Evolutionary conservation across 495 filamentous ascomycete genomes (phyloP).

Genomic region (Daldinia loculata): DNA sequence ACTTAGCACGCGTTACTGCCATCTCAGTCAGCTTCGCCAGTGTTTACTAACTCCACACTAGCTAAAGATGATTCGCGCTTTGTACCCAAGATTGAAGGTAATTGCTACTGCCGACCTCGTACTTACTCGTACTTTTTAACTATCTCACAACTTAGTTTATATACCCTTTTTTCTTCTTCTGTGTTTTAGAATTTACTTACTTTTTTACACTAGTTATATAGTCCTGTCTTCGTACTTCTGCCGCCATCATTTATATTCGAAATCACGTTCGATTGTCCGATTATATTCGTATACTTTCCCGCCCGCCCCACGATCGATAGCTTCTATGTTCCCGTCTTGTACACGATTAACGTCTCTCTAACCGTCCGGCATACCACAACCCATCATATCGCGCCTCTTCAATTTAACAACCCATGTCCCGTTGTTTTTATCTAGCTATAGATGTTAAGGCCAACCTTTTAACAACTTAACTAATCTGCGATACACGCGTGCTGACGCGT

Average conservation of each 20-base stretch:
- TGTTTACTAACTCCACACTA: conserved; percentile 35
- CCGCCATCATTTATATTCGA: neutral
- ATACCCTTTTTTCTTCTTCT: neutral
- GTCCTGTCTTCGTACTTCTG: neutral
- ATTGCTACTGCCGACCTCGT: neutral
- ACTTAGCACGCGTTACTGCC: conserved; percentile 13
- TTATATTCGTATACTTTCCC: neutral
- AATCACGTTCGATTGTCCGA: neutral
- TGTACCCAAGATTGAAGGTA: conserved; percentile 9
- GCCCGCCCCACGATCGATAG: conserved; percentile 1
- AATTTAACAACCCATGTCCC: neutral
- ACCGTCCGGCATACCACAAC: neutral
- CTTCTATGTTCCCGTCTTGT: conserved; percentile 1
- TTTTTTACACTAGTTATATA: neutral
- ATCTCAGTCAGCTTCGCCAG: neutral
- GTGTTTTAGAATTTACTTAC: neutral
- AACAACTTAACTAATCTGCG: neutral
- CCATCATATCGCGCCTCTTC: neutral
- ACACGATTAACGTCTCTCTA: neutral
- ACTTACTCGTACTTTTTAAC: conserved; percentile 1
- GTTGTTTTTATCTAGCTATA: neutral
- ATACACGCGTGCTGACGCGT: conserved; percentile 39
- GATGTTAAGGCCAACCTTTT: neutral
- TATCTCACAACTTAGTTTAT: neutral
- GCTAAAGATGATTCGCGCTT: conserved; percentile 31